Base-by-base conservation (phyloP, 192 early-diverging fungal species). In the Geranomyces variabilis region DNA sequence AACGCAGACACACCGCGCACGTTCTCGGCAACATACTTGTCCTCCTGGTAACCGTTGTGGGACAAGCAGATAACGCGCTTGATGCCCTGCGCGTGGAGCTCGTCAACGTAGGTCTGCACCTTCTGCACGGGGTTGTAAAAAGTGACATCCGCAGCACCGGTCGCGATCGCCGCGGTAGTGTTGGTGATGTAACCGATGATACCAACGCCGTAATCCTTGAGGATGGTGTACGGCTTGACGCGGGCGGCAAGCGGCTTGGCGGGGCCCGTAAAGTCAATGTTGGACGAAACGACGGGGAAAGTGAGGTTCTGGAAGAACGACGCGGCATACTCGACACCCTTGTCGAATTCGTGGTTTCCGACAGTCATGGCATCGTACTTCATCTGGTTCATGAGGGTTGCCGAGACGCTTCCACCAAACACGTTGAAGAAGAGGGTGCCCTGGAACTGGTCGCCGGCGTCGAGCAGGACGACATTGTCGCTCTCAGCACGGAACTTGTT, bases 321-420 rank as follows among this genome's bases (percentile, higher is more conserved):
- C 28, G 75, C 83, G n/a, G 89, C 64, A 66, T 83, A 69, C 10
- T 79, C 74, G 0, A 84, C 83, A 1, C 90, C 90, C 13, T 80
- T 78, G 76, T 94, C 92, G 57, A 90, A 92, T 75, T 94, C 90
- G 73, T 94, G 92, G 79, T 80, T 80, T 14, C 79, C 79, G 55
- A 79, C 72, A 22, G 80, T 59, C 59, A 86, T 71, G 15, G 84
- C 83, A 48, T 91, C 86, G 75, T 88, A 87, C 21, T 73, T 80
- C 17, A 91, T 79, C 30, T 79, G 78, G 73, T 94, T 92, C 78
- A 92, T 84, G 56, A 90, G 69, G 21, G 77, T 73, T 0, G 82
- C 85, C 12, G 80, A 82, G 33, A 81, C 69, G 65, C 85, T 81
- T 36, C 89, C 89, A 53, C 83, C 80, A 74, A 86, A 92, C 65